Percentiles rank a stretch among this genome's conserved stretches.
phyloP scores from a whole-genome alignment of 1,139 yeast genomes.

The Debaryomyces subglobosus region DNA sequence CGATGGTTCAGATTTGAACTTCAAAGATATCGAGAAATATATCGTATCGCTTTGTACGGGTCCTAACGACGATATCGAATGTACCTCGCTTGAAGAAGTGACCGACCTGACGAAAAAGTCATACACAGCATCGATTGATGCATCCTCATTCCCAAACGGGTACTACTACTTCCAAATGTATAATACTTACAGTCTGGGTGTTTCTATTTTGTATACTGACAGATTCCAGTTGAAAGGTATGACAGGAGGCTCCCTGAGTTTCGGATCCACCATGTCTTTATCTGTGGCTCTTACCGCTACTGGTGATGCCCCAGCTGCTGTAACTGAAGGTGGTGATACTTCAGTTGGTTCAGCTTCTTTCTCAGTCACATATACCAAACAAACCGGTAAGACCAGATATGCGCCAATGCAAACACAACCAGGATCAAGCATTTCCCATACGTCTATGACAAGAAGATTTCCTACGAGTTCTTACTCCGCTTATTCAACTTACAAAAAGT shows the following conservation, averaged over 20 bases:
- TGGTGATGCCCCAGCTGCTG: conserved; percentile 33
- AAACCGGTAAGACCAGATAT: conserved; percentile 72
- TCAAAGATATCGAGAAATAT: conserved; percentile 47
- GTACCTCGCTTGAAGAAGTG: conserved; percentile 28
- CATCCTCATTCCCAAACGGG: conserved; percentile 59
- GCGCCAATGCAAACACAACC: conserved; percentile 96
- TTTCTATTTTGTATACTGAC: conserved; percentile 70
- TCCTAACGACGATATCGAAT: conserved; percentile 48
- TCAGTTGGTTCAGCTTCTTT: conserved; percentile 37
- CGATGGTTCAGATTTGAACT: conserved; percentile 35
- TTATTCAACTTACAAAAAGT: conserved; percentile 45
- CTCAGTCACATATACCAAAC: conserved; percentile 64
- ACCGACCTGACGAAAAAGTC: conserved; percentile 16
- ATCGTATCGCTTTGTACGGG: conserved; percentile 73
- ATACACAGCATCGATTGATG: conserved; percentile 45
- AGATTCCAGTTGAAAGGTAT: conserved; percentile 70
- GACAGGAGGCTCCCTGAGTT: conserved; percentile 57
- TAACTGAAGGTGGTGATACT: conserved; percentile 24
- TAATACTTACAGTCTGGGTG: conserved; percentile 44
- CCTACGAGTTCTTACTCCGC: conserved; percentile 62
- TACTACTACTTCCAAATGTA: conserved; percentile 70
- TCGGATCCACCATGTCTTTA: conserved; percentile 12
- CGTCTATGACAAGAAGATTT: conserved; percentile 62
- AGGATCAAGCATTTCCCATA: conserved; percentile 64
- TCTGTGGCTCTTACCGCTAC: conserved; percentile 26